Base-by-base conservation (phyloP, 1,284 basidiomycete genomes). In the Peniophora sp. region DNA sequence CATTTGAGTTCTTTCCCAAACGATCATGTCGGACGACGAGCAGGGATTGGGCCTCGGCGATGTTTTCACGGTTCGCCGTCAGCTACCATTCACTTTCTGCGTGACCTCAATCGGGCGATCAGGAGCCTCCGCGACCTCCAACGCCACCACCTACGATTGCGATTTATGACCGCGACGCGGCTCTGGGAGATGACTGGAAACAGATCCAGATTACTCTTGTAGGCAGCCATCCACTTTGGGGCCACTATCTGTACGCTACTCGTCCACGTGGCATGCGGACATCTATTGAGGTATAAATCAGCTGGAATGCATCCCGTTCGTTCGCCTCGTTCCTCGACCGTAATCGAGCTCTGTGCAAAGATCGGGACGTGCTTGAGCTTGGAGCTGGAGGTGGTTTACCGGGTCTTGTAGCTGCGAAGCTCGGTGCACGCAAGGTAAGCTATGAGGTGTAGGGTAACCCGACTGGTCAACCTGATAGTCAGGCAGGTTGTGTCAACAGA, bases 301-400 rank as follows among this genome's bases (percentile, higher is more conserved):
- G 91, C 53, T 94, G 92, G 90, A 94, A 95, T 61, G 89, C 92
- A 1, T 83, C 90, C 1, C 73, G 83, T 14, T 77, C 83, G 0
- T 77, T 92, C 49, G 86, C 91, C 2, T 76, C 80, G 0, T 92
- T 83, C 63, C 72, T 95, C 1, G 85, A 92, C 53, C 62, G 73
- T 19, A 72, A 84, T 44, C 59, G 61, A 0, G 65, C 74, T 0
- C 52, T 83, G 0, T 80, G 77, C 50, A 57, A 55, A 1, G 63
- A 67, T 38, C 65, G 64, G 16, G 69, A 65, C 24, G 83, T 97
- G 0, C 72, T 98, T 2, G 96, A 99, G 65, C 80, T 98, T 0
- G 96, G 96, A 1, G 96, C 96, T 0, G 96, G 93, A 0, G 93
- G 92, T 1, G 95, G 85, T 0, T 70, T 98, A 16, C 96, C 96